Percentiles rank a stretch among this genome's conserved stretches.
Conservation (phyloP, 2,329 filamentous ascomycete species). For the Curvularia hawaiiensis region DNA sequence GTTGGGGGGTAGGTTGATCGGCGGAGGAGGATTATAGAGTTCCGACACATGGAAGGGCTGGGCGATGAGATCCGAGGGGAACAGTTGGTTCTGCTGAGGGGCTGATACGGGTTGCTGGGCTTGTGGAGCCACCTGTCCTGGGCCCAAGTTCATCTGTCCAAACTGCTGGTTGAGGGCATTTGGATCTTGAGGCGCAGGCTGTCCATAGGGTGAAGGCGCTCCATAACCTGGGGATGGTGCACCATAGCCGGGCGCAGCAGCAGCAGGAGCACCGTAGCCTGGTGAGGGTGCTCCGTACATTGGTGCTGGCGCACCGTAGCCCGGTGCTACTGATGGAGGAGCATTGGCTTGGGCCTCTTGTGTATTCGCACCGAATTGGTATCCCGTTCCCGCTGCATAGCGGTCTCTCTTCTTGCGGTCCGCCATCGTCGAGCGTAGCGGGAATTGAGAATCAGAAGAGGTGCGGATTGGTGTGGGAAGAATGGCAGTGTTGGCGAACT, state of each 20-base stretch:
- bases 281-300: constrained; percentile 32
- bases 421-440: constrained; percentile 38
- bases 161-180: constrained; percentile 76
- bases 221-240: constrained; percentile 41
- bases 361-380: constrained; percentile 92
- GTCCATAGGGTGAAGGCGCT: constrained; percentile 32
- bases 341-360: constrained; percentile 59
- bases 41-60: constrained; percentile 95
- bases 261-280: constrained; percentile 43
- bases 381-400: constrained; percentile 92
- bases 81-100: constrained; percentile 73
- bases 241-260: constrained; percentile 47
- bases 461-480: constrained; percentile 15
- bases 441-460: constrained; percentile 12
- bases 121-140: constrained; percentile 38
- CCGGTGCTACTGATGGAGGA: constrained; percentile 23
- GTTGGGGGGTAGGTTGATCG: constrained; percentile 88
- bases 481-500: constrained; percentile 21
- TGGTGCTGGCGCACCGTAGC: constrained; percentile 47
- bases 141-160: constrained; percentile 74
- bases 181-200: constrained; percentile 62
- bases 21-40: constrained; percentile 87
- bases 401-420: constrained; percentile 83
- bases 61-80: constrained; percentile 87
- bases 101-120: constrained; percentile 39